phyloP scores from a whole-genome alignment of 169 alveolate species.

The Plasmodium gallinaceum region DNA sequence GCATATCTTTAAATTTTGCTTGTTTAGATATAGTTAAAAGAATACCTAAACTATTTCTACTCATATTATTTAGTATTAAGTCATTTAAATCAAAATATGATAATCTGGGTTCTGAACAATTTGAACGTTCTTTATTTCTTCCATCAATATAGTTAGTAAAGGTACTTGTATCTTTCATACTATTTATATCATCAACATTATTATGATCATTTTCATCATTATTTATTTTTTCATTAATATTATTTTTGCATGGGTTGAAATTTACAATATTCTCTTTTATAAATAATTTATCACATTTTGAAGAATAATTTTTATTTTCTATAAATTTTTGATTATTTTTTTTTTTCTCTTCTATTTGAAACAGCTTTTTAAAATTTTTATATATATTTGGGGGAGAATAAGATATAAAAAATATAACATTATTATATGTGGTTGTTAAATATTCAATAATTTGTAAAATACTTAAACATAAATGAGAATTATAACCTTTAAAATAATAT shows the following conservation, averaged over 20 bases:
- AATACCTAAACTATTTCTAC: conserved; percentile 67
- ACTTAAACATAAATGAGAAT: conserved; percentile 64
- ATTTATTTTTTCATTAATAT: neutral
- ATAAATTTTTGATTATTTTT: neutral
- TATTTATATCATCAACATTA: neutral
- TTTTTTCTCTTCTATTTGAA: conserved; percentile 40
- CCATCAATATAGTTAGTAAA: neutral
- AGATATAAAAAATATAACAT: conserved; percentile 52
- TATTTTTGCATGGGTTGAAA: neutral
- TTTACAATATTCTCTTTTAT: neutral
- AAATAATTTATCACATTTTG: neutral
- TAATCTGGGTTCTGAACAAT: neutral
- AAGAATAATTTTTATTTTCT: neutral
- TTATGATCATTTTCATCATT: neutral
- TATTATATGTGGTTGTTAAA: conserved; percentile 67
- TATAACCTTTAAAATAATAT: conserved; percentile 70
- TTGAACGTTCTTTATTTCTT: neutral
- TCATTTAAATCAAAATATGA: conserved; percentile 53
- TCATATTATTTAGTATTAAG: conserved; percentile 53
- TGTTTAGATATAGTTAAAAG: conserved; percentile 72
- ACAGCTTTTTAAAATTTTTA: conserved; percentile 36
- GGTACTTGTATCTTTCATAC: neutral
- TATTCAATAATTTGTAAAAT: conserved; percentile 66
- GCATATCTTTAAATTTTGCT: conserved; percentile 76
- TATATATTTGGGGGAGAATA: conserved; percentile 77